Percentiles rank a stretch among this genome's conserved stretches.
Conservation (phyloP, 2,329 filamentous ascomycete genomes). For the Colletotrichum aenigma region DNA sequence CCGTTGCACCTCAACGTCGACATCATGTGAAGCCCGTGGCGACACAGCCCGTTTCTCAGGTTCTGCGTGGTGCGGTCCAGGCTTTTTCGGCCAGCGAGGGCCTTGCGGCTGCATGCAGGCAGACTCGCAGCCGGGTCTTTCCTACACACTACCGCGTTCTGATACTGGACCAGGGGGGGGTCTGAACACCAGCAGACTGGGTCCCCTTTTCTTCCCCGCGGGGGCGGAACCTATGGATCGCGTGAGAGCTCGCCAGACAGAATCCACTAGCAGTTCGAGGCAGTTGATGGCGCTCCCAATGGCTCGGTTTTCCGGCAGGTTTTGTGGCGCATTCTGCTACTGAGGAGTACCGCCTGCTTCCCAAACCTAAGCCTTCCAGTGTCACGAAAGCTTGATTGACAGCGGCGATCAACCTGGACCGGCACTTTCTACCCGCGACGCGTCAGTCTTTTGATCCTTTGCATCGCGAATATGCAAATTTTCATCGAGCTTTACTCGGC, state of each 20-base stretch:
- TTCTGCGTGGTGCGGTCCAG: neutral
- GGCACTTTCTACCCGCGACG: neutral
- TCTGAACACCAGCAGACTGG: slow-evolving; percentile 2
- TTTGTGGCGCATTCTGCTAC: neutral
- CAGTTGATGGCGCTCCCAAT: neutral
- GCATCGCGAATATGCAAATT: neutral
- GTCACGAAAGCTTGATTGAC: neutral
- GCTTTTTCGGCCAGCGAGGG: neutral
- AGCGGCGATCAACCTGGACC: neutral
- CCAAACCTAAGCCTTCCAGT: neutral
- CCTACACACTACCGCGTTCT: slow-evolving; percentile 7
- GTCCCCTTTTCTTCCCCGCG: neutral
- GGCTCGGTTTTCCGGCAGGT: neutral
- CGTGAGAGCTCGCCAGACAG: neutral
- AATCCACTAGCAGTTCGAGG: neutral
- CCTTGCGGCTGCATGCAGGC: neutral
- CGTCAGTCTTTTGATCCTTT: neutral
- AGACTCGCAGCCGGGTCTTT: neutral
- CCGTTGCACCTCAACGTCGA: neutral
- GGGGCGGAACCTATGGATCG: neutral
- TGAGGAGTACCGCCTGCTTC: neutral
- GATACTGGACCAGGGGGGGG: neutral
- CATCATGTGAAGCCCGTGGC: neutral
- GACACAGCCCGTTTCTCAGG: slow-evolving; percentile 4
- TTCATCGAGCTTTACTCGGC: neutral